Evolutionary conservation across 2,329 filamentous ascomycete genomes (phyloP).

Genomic region (Epichloe bromicola): DNA sequence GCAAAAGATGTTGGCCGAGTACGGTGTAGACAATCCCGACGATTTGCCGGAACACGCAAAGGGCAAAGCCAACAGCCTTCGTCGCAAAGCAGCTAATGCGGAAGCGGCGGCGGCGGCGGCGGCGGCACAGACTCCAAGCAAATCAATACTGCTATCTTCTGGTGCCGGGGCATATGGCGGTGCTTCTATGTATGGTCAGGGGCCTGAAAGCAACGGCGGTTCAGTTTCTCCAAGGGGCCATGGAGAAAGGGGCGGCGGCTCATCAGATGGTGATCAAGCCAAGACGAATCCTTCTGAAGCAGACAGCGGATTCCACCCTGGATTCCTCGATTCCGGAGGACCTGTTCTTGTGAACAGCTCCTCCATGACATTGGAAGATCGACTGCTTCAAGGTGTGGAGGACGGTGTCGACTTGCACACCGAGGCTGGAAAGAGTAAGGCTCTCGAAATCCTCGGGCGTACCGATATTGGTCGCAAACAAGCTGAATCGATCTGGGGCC

Average conservation of each 20-base stretch:
- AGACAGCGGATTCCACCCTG: constrained; percentile 27
- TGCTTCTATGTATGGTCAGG: constrained; percentile 13
- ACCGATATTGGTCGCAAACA: constrained; percentile 37
- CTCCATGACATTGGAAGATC: constrained; percentile 34
- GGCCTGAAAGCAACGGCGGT: constrained; percentile 7
- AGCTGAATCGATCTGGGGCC: constrained; percentile 38
- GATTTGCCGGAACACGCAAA: constrained; percentile 75
- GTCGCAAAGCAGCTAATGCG: constrained; percentile 55
- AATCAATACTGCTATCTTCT: constrained; percentile 11
- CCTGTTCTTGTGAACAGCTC: constrained; percentile 28
- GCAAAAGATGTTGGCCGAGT: constrained; percentile 82
- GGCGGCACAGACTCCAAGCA: constrained; percentile 9
- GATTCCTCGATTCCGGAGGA: constrained; percentile 30
- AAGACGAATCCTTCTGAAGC: constrained; percentile 28
- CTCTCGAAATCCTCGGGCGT: constrained; percentile 37
- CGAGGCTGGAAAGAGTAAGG: constrained; percentile 34
- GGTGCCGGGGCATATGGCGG: constrained; percentile 12
- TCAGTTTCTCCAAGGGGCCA: constrained; percentile 2
- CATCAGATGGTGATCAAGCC: constrained; percentile 11
- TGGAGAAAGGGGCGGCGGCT: background rate
- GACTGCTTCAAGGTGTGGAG: constrained; percentile 33
- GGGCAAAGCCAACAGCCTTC: constrained; percentile 60
- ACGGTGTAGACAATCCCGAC: constrained; percentile 81
- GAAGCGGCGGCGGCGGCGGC: constrained; percentile 33
- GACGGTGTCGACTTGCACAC: constrained; percentile 32